These are phyloP conservation scores for Ceratocystis colombiana DNA, from an alignment of 2,329 filamentous ascomycete species.

Conservation along the genomic window DNA sequence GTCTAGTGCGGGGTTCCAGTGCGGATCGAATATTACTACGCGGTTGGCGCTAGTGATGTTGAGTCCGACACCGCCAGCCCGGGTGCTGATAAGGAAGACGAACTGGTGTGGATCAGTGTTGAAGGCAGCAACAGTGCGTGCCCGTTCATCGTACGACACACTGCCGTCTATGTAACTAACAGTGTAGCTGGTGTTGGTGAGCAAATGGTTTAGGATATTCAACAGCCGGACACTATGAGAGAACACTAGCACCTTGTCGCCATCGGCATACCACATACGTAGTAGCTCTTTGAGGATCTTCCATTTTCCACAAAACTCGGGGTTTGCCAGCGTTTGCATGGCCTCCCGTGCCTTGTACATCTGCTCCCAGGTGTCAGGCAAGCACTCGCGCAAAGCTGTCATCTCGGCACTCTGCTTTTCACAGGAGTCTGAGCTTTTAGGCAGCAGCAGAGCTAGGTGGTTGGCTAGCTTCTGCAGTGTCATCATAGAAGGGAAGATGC, in stretches of 20 bases:
- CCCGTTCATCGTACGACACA: slow-evolving; percentile 72
- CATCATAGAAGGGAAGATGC: slow-evolving; percentile 76
- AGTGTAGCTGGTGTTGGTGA: slow-evolving; percentile 79
- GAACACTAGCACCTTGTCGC: slow-evolving; percentile 92
- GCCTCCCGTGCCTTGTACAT: slow-evolving; percentile 66
- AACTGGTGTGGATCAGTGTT: slow-evolving; percentile 81
- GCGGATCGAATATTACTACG: slow-evolving; percentile 91
- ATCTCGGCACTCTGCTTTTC: slow-evolving; percentile 74
- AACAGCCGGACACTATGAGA: slow-evolving; percentile 82
- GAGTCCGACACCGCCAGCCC: slow-evolving; percentile 82
- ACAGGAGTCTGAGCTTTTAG: slow-evolving; percentile 48
- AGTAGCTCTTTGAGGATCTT: slow-evolving; percentile 78
- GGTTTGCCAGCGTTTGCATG: slow-evolving; percentile 70
- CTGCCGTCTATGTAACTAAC: slow-evolving; percentile 84
- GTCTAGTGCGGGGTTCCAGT: slow-evolving; percentile 95
- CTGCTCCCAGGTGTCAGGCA: slow-evolving; percentile 61
- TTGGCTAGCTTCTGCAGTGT: slow-evolving; percentile 82
- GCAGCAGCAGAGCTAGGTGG: slow-evolving; percentile 81
- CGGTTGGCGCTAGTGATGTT: slow-evolving; percentile 98
- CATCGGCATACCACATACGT: slow-evolving; percentile 77
- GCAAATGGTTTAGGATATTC: slow-evolving; percentile 72
- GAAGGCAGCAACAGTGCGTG: slow-evolving; percentile 76
- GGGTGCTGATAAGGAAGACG: slow-evolving; percentile 90
- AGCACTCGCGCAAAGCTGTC: slow-evolving; percentile 56
- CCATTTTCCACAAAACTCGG: slow-evolving; percentile 95